Evolutionary conservation across 83 land plant genomes (phyloP).

Genomic region (Diphasiastrum complanatum): DNA sequence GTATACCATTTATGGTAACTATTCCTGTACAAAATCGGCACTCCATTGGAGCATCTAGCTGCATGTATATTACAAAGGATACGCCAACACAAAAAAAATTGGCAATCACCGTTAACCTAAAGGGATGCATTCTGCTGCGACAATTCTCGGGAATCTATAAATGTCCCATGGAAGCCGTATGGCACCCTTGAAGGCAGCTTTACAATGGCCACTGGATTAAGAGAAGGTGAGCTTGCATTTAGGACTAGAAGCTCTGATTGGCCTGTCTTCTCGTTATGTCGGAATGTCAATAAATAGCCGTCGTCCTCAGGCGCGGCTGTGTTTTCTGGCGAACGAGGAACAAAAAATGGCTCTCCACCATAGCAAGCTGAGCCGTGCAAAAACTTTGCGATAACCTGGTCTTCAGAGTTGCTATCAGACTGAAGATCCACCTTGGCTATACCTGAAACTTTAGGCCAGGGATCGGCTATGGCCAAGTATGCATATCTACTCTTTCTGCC

Average conservation of each 20-base stretch:
- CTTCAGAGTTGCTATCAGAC: neutral
- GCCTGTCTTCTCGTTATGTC: constrained; percentile 26
- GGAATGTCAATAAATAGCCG: constrained; percentile 25
- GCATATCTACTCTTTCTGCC: constrained; percentile 18
- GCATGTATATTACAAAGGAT: too few species aligned
- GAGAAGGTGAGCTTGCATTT: constrained; percentile 22
- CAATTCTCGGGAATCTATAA: constrained; percentile 27
- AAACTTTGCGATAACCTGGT: constrained; percentile 17
- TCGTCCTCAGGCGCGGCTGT: constrained; percentile 29
- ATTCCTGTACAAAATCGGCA: too few species aligned
- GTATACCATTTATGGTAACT: too few species aligned
- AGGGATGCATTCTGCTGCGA: constrained; percentile 27
- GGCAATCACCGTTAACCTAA: too few species aligned
- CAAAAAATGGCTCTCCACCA: constrained; percentile 36
- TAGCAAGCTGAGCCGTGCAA: constrained; percentile 19
- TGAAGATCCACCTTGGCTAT: constrained; percentile 32
- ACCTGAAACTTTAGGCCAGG: constrained; percentile 37
- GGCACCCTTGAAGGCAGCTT: constrained; percentile 35
- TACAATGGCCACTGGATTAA: constrained; percentile 21
- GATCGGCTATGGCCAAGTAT: constrained; percentile 34
- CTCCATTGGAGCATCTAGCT: too few species aligned
- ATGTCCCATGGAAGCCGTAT: constrained; percentile 38
- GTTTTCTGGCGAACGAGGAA: constrained; percentile 18
- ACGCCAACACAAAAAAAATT: too few species aligned
- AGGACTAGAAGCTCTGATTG: constrained; percentile 25